Base-by-base conservation (phyloP, 495 filamentous ascomycete genomes). In the Aspergillus taichungensis region DNA sequence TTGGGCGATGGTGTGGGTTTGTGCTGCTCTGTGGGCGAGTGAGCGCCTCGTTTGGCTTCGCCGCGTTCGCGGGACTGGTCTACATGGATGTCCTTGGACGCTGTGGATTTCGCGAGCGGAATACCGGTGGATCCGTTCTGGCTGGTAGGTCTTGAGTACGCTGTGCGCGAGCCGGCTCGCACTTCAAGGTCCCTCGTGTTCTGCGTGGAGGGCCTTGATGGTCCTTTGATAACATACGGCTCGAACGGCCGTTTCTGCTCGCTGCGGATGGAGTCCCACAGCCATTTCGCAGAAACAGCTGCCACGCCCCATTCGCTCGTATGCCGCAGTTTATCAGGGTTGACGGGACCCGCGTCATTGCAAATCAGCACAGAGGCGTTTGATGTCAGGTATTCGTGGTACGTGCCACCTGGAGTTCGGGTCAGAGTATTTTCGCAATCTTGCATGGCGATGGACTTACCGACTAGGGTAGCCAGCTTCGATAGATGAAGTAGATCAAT, bases 401-500 rank as follows among this genome's bases (percentile, higher is more conserved):
- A 95, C 1, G 66, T 77, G 5, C 80, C 89, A 13, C 75, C 77
- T 71, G 9, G 3, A 31, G 28, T 11, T 58, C 33, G 55, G 49
- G 27, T 43, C 1, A 42, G 18, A 30, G 11, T 27, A 8, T 11
- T 37, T 24, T 30, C 12, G 6, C 9, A 32, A 11, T n/a, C 8
- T 13, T 34, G 29, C 40, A 34, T 48, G 13, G 18, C 11, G 27
- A 7, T 24, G 12, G 2, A 40, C 67, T 46, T 54, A 74, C 88
- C 89, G 56, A 95, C 75, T 37, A 95, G 70, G 18, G 69, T 66
- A 18, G 94, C 72, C 11, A 83, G 64, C 63, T 87, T 88, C 32
- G 81, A 79, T 32, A 92, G 68, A 56, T 97, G 94, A 37, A 90
- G 68, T 13, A 95, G 69, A 53, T 95, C 86, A 30, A 94, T 80